A percentile compares a stretch with the other conserved stretches of the same genome.
Evolutionary conservation across 2,329 filamentous ascomycete species (phyloP).

Genomic region (Leptographium flavum): DNA sequence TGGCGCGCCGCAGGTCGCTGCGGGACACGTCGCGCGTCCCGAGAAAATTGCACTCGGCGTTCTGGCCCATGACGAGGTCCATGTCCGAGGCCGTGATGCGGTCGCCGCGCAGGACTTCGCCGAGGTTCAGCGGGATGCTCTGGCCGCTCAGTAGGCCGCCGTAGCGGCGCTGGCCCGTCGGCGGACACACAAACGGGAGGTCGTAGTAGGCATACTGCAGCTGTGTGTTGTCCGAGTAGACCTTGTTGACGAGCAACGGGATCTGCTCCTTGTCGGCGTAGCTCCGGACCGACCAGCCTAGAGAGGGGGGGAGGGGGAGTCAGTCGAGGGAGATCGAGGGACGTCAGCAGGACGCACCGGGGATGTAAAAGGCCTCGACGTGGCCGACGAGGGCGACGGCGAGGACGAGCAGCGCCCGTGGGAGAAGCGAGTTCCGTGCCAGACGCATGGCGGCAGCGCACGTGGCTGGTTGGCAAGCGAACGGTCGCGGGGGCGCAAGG

Average conservation of each 20-base stretch:
- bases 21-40: slow-evolving; percentile 55
- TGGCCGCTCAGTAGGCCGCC: slow-evolving; percentile 61
- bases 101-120: slow-evolving; percentile 77
- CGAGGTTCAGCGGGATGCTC: slow-evolving; percentile 68
- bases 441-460: not conserved
- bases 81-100: slow-evolving; percentile 76
- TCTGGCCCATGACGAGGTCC: slow-evolving; percentile 62
- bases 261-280: slow-evolving; percentile 65
- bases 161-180: slow-evolving; percentile 50
- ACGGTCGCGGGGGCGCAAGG: too few species aligned
- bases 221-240: slow-evolving; percentile 79
- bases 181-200: slow-evolving; percentile 74
- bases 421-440: not conserved
- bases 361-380: slow-evolving; percentile 65
- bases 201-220: slow-evolving; percentile 88
- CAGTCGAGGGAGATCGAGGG: not conserved
- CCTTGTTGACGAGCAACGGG: slow-evolving; percentile 81
- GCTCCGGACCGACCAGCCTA: slow-evolving; percentile 69
- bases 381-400: slow-evolving; percentile 24
- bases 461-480: too few species aligned
- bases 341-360: slow-evolving; percentile 39
- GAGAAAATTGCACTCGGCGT: slow-evolving; percentile 57
- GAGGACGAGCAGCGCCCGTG: slow-evolving; percentile 25
- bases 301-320: not conserved
- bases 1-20: slow-evolving; percentile 50